Base-by-base conservation (phyloP, 1,284 basidiomycete genomes). In the Grifola frondosa region DNA sequence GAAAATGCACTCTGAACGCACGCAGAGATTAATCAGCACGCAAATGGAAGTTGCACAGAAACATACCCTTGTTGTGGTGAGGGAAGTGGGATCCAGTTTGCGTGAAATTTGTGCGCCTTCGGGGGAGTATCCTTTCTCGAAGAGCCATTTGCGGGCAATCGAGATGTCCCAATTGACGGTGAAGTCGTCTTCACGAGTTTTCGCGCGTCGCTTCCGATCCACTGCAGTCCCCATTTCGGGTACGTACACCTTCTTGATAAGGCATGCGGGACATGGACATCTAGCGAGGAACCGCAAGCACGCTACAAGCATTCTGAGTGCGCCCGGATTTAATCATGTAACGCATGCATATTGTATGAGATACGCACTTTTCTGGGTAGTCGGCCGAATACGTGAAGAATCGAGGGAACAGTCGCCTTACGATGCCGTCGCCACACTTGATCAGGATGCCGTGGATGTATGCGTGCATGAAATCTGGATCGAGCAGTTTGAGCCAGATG, bases 261-360 rank as follows among this genome's bases (percentile, higher is more conserved):
- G 52, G 40, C 67, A 69, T 1, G 48, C 54, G 6, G 65, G 64
- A 36, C 67, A 70, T 1, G 55, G 58, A 32, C 53, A 59, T 0
- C 19, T 9, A 2, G 51, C 59, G 1, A 58, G 22, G 25, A 51
- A 48, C 4, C 46, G 44, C 30, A 65, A n/a, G 24, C 12, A 9
- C 17, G 28, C 57, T 4, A 50, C 52, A 4, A 60, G 63, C 2
- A 66, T 47, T 43, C 60, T 63, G 1, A 60, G 16, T 37, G 29
- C 49, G 61, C 61, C 46, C 65, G 60, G 3, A 56, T 40, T 37
- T 7, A 9, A 5, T 9, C 4, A 9, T 17, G 7, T 11, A 19
- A 21, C 12, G 43, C 65, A 67, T 2, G 58, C 46, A 9, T 54
- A 45, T 3, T 8, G 16, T 15, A 36, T 3, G 3, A 28, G n/a